phyloP scores from a whole-genome alignment of 2,329 filamentous ascomycete species.

The Thelonectria discophora region DNA sequence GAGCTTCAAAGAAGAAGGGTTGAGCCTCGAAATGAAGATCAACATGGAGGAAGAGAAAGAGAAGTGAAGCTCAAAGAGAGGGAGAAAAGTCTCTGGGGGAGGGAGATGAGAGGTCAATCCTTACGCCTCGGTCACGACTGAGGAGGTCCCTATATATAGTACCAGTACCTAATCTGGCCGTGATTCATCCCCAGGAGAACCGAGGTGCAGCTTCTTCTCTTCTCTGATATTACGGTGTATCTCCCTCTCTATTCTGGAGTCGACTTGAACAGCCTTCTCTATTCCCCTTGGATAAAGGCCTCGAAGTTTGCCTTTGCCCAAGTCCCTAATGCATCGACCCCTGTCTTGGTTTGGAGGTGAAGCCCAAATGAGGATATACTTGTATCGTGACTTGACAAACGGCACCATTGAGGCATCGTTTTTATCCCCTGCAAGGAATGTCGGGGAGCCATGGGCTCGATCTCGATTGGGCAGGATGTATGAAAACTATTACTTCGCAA shows the following conservation, averaged over 20 bases:
- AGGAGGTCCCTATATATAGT: background rate
- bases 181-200: background rate
- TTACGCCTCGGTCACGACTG: background rate
- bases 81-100: background rate
- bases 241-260: background rate
- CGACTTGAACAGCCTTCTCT: background rate
- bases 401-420: too few species aligned
- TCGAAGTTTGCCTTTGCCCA: too few species aligned
- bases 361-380: too few species aligned
- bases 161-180: background rate
- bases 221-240: background rate
- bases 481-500: background rate
- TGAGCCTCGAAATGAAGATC: background rate
- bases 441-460: too few species aligned
- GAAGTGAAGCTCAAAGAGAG: background rate
- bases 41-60: background rate
- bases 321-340: too few species aligned
- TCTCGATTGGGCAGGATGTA: too few species aligned
- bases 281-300: too few species aligned
- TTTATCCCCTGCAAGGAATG: too few species aligned
- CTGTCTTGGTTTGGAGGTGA: background rate
- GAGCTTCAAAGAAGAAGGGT: too few species aligned
- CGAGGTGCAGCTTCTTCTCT: background rate
- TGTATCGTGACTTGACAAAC: too few species aligned
- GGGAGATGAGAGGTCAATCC: background rate